Evolutionary conservation across 139 green algal species (phyloP).

Genomic region (Micractinium conductrix): DNA sequence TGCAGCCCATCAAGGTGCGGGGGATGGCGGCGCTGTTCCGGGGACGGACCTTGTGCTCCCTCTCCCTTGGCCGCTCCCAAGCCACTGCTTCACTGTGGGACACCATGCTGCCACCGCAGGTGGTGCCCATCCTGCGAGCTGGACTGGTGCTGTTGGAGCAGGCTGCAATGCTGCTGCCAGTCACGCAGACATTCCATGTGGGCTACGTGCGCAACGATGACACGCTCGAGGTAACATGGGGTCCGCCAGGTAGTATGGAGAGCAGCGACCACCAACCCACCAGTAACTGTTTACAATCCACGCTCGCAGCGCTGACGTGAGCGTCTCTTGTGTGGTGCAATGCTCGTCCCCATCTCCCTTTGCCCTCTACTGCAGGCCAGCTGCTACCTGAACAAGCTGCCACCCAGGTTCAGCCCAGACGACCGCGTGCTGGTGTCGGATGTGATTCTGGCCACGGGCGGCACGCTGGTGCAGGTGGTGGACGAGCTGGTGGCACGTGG

Average conservation of each 20-base stretch:
- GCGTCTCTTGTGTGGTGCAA: too few species aligned
- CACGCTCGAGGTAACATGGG: slow-evolving; percentile 85
- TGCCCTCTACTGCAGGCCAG: slow-evolving; percentile 78
- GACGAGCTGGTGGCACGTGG: slow-evolving; percentile 80
- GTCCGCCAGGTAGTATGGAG: too few species aligned
- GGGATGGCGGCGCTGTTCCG: too few species aligned
- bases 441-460: slow-evolving; percentile 93
- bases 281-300: too few species aligned
- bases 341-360: too few species aligned
- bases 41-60: too few species aligned
- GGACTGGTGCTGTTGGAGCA: slow-evolving; percentile 90
- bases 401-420: slow-evolving; percentile 67
- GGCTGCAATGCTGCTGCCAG: slow-evolving; percentile 77
- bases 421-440: slow-evolving; percentile 87
- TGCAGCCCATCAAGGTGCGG: slow-evolving; percentile 80
- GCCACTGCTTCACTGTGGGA: not conserved
- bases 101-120: slow-evolving; percentile 42
- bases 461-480: slow-evolving; percentile 76
- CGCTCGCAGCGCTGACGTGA: too few species aligned
- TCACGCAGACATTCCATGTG: slow-evolving; percentile 87
- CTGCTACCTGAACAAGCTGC: slow-evolving; percentile 96
- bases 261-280: too few species aligned
- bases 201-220: slow-evolving; percentile 88
- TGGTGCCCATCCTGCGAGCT: slow-evolving; percentile 92
- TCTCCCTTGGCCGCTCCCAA: not conserved